A percentile compares a stretch with the other conserved stretches of the same genome.
phyloP scores from a whole-genome alignment of 1,284 basidiomycete species.

The Fomes fomentarius region DNA sequence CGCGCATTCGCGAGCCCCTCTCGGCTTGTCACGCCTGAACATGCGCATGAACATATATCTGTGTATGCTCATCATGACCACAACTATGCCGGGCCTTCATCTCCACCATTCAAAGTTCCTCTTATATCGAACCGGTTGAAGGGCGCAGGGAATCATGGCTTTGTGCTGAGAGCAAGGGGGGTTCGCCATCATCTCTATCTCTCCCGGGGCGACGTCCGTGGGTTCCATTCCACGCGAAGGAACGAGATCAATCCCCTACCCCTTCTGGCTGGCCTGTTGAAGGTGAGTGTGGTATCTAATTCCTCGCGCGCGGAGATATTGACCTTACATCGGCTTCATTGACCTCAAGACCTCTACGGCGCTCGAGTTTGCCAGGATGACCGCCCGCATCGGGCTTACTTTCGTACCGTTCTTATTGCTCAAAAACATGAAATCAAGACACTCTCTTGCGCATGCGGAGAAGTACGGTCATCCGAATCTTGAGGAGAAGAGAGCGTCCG shows the following conservation, averaged over 20 bases:
- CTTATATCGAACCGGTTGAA: background rate
- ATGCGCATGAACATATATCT: background rate
- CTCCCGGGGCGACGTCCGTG: background rate
- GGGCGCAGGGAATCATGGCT: background rate
- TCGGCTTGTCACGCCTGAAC: background rate
- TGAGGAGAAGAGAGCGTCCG: conserved; percentile 50
- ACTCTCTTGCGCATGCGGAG: conserved; percentile 53
- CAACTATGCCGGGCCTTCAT: background rate
- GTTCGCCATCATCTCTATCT: background rate
- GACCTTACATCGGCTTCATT: conserved; percentile 19
- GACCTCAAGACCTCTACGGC: conserved; percentile 48
- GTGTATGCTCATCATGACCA: background rate
- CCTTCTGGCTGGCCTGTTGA: conserved; percentile 47
- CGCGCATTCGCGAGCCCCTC: background rate
- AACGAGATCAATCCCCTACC: conserved; percentile 39
- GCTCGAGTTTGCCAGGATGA: conserved; percentile 65
- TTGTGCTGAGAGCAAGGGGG: background rate
- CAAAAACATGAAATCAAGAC: conserved; percentile 54
- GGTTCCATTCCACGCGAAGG: conserved; percentile 47
- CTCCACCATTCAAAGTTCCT: background rate
- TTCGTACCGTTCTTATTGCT: conserved; percentile 69
- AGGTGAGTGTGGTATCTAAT: conserved; percentile 38
- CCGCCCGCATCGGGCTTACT: conserved; percentile 70
- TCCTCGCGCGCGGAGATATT: background rate
- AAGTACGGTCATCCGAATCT: conserved; percentile 53